Evolutionary conservation across 192 early-diverging fungal species (phyloP).

Genomic region (Podila epigama): DNA sequence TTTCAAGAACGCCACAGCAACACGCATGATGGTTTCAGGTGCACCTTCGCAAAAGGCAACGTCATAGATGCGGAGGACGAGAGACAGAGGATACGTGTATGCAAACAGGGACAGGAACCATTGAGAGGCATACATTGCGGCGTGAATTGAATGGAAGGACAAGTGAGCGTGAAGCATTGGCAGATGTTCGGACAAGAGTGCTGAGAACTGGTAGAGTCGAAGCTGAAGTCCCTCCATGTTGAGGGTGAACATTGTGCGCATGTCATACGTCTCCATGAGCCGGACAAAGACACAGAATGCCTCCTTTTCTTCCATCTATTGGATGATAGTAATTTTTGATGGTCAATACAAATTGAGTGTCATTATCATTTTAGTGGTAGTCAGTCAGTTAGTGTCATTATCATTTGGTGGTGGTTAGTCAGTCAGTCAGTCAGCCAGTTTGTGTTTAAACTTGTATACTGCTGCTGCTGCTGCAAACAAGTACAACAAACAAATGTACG

Average conservation of each 20-base stretch:
- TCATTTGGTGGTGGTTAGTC: too few species aligned
- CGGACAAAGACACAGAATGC: conserved; percentile 95
- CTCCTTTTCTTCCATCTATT: conserved; percentile 91
- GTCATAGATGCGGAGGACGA: conserved; percentile 94
- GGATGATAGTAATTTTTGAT: not conserved
- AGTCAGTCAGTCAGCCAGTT: too few species aligned
- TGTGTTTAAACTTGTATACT: too few species aligned
- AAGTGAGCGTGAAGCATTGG: conserved; percentile 85
- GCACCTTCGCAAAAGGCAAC: conserved; percentile 91
- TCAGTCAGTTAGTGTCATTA: too few species aligned
- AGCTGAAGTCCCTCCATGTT: conserved; percentile 95
- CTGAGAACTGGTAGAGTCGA: conserved; percentile 86
- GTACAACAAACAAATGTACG: too few species aligned
- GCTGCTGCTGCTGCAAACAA: too few species aligned
- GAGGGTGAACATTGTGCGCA: conserved; percentile 93
- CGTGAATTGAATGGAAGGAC: conserved; percentile 70
- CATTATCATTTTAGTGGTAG: too few species aligned
- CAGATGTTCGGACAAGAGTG: conserved; percentile 75
- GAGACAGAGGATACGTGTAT: conserved; percentile 89
- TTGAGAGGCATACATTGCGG: conserved; percentile 93
- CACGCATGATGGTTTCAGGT: conserved; percentile 87
- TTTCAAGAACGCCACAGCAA: conserved; percentile 88
- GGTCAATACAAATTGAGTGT: too few species aligned
- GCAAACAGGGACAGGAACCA: conserved; percentile 99
- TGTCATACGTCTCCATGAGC: conserved; percentile 91